phyloP scores from a whole-genome alignment of 192 early-diverging fungal species.

The Pilobolus umbonatus region DNA sequence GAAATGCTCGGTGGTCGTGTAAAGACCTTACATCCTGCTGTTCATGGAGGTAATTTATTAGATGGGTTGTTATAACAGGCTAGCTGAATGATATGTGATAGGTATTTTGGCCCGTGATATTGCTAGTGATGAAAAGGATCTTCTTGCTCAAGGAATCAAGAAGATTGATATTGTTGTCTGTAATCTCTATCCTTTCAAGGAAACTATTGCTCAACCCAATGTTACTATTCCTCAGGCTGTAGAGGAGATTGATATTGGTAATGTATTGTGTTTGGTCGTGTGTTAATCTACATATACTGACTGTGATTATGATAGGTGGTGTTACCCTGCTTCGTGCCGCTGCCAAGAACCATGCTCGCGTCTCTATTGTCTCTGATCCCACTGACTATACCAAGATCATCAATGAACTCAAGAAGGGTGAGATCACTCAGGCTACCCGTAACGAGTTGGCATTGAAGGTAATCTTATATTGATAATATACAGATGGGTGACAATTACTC shows the following conservation, averaged over 20 bases:
- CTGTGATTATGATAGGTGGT: constrained; percentile 57
- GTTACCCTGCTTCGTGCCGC: constrained; percentile 97
- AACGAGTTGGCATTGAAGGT: constrained; percentile 81
- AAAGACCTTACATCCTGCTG: constrained; percentile 98
- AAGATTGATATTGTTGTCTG: constrained; percentile 95
- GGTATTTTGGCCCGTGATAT: constrained; percentile 89
- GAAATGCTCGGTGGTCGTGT: constrained; percentile 99
- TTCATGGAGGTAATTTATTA: constrained; percentile 75
- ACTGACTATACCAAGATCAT: constrained; percentile 82
- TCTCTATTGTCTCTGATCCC: constrained; percentile 90
- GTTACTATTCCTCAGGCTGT: constrained; percentile 94
- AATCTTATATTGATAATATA: not conserved
- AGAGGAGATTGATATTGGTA: constrained; percentile 98
- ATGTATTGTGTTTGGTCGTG: not conserved
- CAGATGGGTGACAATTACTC: not conserved
- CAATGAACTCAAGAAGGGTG: constrained; percentile 62
- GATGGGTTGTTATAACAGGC: not conserved
- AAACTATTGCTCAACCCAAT: constrained; percentile 82
- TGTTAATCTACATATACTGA: not conserved
- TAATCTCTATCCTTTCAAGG: constrained; percentile 98
- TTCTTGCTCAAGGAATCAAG: constrained; percentile 79
- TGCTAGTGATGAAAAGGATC: constrained; percentile 79
- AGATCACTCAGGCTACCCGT: constrained; percentile 66
- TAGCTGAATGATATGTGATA: constrained; percentile 10
- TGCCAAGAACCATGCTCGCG: constrained; percentile 97